Evolutionary conservation across 2,329 filamentous ascomycete species (phyloP).

Genomic region (Trichoderma oligosporum): DNA sequence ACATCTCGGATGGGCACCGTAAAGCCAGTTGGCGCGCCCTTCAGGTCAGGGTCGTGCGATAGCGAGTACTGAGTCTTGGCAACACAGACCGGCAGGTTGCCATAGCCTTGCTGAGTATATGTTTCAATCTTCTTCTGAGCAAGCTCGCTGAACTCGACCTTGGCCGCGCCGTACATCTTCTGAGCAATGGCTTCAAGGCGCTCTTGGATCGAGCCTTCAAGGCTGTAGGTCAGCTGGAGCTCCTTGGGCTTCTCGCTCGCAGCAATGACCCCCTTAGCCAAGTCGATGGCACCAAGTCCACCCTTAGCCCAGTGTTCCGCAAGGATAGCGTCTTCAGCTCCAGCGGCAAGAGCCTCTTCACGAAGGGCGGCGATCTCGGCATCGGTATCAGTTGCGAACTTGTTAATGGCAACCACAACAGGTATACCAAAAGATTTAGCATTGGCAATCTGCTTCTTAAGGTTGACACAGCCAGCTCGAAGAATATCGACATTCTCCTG

Average conservation of each 20-base stretch:
- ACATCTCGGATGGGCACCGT: conserved; percentile 94
- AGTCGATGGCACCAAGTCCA: conserved; percentile 81
- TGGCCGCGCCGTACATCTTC: conserved; percentile 89
- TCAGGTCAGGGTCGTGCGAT: conserved; percentile 86
- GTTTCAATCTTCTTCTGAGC: conserved; percentile 96
- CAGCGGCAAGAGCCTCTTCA: conserved; percentile 86
- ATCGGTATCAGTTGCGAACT: conserved; percentile 88
- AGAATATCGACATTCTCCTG: conserved; percentile 92
- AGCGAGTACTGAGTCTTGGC: conserved; percentile 99
- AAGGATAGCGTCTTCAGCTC: conserved; percentile 88
- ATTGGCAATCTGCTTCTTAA: conserved; percentile 92
- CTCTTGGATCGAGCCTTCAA: conserved; percentile 76
- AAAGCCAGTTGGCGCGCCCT: conserved; percentile 92
- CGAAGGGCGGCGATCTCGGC: conserved; percentile 86
- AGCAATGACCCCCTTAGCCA: conserved; percentile 81
- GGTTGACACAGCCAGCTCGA: conserved; percentile 84
- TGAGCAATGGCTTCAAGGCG: conserved; percentile 88
- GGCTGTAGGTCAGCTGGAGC: conserved; percentile 80
- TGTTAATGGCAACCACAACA: conserved; percentile 96
- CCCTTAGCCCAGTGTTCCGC: conserved; percentile 97
- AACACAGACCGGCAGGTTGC: conserved; percentile 89
- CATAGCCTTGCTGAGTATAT: conserved; percentile 88
- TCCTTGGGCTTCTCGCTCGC: conserved; percentile 80
- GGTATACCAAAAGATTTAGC: conserved; percentile 86
- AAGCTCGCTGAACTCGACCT: conserved; percentile 88